A percentile compares a stretch with the other conserved stretches of the same genome.
Evolutionary conservation across 768 basidiomycete genomes (phyloP).

Genomic region (Lentinula sp.): DNA sequence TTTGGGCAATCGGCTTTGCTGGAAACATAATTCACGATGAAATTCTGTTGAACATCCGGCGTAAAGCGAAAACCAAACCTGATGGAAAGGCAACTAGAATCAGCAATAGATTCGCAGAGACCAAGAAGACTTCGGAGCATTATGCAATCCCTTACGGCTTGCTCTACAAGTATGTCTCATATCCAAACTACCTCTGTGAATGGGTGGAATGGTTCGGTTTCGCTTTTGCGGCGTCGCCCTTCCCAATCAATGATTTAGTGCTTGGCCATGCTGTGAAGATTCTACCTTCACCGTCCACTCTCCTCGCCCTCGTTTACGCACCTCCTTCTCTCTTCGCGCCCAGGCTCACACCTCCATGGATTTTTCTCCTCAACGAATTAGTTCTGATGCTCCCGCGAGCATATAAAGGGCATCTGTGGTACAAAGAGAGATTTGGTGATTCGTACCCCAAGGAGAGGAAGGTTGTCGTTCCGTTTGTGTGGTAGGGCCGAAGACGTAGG

Average conservation of each 20-base stretch:
- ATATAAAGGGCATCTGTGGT: constrained; percentile 82
- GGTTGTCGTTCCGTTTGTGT: constrained; percentile 72
- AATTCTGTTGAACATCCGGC: constrained; percentile 75
- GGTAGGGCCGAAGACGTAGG: constrained; percentile 27
- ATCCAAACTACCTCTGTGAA: constrained; percentile 92
- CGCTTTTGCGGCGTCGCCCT: constrained; percentile 65
- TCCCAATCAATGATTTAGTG: constrained; percentile 23
- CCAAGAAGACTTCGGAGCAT: constrained; percentile 34
- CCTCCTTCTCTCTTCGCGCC: constrained; percentile 32
- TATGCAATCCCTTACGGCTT: constrained; percentile 80
- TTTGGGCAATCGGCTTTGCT: constrained; percentile 68
- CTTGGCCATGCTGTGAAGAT: constrained; percentile 4
- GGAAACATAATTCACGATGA: constrained; percentile 92
- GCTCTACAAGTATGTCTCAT: constrained; percentile 75
- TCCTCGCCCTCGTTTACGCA: constrained; percentile 20
- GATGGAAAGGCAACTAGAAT: constrained; percentile 18
- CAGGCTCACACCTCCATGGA: constrained; percentile 63
- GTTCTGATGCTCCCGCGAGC: constrained; percentile 78
- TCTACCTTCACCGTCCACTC: background rate
- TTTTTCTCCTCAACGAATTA: constrained; percentile 74
- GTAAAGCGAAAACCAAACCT: constrained; percentile 44
- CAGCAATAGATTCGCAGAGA: constrained; percentile 13
- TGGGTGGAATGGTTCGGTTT: constrained; percentile 95
- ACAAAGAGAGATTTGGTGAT: constrained; percentile 65
- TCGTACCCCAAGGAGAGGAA: constrained; percentile 74